Conservation (phyloP, 108 stramenopile genomes). For the Chaetoceros muelleri region DNA sequence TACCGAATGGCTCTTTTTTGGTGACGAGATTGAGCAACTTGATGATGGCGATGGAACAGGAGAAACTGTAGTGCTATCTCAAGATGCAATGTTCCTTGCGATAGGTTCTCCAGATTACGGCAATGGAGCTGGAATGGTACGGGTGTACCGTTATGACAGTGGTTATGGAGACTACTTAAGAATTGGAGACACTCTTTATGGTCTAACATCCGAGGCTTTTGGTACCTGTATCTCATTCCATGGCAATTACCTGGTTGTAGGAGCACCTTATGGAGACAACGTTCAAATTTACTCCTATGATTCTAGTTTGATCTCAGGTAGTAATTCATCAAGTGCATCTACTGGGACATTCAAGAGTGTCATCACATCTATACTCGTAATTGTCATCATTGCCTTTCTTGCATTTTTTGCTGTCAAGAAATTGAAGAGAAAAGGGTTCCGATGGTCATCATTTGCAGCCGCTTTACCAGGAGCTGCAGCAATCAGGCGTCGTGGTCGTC, state of each 20-base stretch:
- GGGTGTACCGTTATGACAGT: not conserved
- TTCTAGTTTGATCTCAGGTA: not conserved
- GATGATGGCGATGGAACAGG: not conserved
- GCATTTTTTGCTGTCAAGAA: not conserved
- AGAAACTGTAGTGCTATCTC: not conserved
- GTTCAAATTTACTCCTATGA: not conserved
- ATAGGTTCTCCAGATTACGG: not conserved
- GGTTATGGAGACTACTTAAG: not conserved
- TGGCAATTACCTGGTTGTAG: not conserved
- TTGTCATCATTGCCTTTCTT: not conserved
- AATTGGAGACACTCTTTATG: not conserved
- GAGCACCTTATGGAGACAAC: not conserved
- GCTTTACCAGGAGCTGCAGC: not conserved
- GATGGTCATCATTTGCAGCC: not conserved
- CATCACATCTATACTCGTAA: not conserved
- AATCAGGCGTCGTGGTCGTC: not conserved
- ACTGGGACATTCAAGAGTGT: not conserved
- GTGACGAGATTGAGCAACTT: not conserved
- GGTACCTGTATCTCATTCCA: not conserved
- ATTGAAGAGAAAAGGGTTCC: not conserved
- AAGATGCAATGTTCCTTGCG: not conserved
- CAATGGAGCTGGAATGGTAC: not conserved
- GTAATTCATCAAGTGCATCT: not conserved
- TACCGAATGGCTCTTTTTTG: not conserved
- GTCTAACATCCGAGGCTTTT: not conserved